phyloP scores from a whole-genome alignment of 2,329 filamentous ascomycete genomes.

The Seiridium cupressi region DNA sequence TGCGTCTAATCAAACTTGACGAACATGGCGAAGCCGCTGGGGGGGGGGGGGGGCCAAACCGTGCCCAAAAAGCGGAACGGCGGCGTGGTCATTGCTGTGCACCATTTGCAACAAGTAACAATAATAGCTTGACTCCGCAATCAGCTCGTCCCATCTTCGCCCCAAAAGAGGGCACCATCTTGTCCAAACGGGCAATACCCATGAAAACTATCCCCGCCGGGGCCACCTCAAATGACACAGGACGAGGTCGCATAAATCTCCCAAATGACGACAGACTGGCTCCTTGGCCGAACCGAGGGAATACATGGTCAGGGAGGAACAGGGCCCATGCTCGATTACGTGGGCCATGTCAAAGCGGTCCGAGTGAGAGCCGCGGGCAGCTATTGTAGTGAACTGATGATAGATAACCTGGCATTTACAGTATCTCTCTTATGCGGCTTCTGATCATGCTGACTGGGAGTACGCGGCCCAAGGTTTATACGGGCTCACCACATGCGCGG shows the following conservation, averaged over 20 bases:
- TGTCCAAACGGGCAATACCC: slow-evolving; percentile 1
- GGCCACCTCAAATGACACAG: not conserved
- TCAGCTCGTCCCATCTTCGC: not conserved
- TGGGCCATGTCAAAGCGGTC: not conserved
- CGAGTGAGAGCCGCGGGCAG: not conserved
- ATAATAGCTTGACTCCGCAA: not conserved
- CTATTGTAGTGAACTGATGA: not conserved
- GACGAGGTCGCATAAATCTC: slow-evolving; percentile 2
- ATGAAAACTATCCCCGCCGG: not conserved
- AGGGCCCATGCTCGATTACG: slow-evolving; percentile 1
- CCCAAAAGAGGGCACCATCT: not conserved
- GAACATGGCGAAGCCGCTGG: not conserved
- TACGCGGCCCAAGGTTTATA: not conserved
- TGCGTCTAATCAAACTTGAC: not conserved
- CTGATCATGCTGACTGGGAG: not conserved
- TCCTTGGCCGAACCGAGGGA: not conserved
- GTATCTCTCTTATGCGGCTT: no score
- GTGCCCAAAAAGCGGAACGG: no score
- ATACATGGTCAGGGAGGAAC: not conserved
- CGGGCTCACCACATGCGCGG: not conserved
- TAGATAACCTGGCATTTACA: no score
- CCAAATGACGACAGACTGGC: slow-evolving; percentile 1
- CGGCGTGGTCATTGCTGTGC: not conserved
- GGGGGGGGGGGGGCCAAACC: no score
- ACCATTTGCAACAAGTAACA: not conserved